Conservation (phyloP, 73 alveolate species). For the Vitrella brassicaformis region DNA sequence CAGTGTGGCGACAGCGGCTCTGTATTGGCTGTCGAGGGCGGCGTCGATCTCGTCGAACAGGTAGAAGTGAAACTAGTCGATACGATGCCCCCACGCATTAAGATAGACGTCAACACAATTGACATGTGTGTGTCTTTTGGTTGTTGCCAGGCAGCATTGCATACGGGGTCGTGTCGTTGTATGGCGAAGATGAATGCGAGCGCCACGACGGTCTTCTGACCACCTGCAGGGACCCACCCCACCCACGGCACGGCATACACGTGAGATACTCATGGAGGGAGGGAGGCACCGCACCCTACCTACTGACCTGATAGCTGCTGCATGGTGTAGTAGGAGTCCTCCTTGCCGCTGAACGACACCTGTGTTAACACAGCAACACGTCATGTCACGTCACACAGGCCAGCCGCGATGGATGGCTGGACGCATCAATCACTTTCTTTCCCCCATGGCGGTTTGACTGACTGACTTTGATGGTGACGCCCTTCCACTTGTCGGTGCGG, state of each 20-base stretch:
- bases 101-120: not conserved
- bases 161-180: constrained; percentile 21
- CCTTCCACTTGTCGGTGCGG: too few species aligned
- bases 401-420: too few species aligned
- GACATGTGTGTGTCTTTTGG: not conserved
- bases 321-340: not conserved
- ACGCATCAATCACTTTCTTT: too few species aligned
- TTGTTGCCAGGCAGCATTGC: not conserved
- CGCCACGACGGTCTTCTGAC: constrained; percentile 71
- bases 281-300: too few species aligned
- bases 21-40: constrained; percentile 49
- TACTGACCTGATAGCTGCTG: not conserved
- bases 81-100: not conserved
- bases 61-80: constrained; percentile 19
- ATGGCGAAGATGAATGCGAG: constrained; percentile 58
- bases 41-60: constrained; percentile 71
- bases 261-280: too few species aligned
- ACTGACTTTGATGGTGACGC: too few species aligned
- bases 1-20: constrained; percentile 35
- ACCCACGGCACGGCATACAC: too few species aligned
- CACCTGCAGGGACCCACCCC: too few species aligned
- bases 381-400: too few species aligned
- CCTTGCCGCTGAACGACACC: not conserved
- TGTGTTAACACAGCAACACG: too few species aligned
- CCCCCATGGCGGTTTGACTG: too few species aligned